phyloP scores from a whole-genome alignment of 2,329 filamentous ascomycete genomes.

The Nemania sp. region DNA sequence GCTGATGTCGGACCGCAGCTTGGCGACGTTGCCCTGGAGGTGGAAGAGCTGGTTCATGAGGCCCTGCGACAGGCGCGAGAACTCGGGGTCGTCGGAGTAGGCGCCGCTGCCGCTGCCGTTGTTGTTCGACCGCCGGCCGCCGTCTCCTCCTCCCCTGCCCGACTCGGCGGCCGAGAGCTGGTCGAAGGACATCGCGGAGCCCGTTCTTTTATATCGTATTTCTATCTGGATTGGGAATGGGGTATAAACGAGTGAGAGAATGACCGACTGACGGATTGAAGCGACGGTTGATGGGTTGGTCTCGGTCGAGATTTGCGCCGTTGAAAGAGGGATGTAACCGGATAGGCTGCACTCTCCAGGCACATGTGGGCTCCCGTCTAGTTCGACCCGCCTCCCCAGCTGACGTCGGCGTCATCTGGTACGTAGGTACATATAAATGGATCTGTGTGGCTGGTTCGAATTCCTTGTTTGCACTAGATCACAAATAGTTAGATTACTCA shows the following conservation, averaged over 20 bases:
- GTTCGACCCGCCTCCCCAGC: too few relatives aligned
- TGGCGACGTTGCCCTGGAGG: constrained; percentile 84
- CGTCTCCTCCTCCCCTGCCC: constrained; percentile 58
- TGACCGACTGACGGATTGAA: too few relatives aligned
- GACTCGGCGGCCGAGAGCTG: constrained; percentile 83
- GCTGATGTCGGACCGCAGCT: constrained; percentile 80
- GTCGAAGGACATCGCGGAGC: constrained; percentile 79
- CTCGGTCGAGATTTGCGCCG: constrained; percentile 5
- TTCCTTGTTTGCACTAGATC: too few relatives aligned
- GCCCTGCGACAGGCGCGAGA: constrained; percentile 78
- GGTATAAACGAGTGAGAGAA: constrained; percentile 2
- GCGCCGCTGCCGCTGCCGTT: too few relatives aligned
- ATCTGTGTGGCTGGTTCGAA: too few relatives aligned
- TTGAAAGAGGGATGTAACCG: background rate
- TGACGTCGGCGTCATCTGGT: too few relatives aligned
- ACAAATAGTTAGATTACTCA: too few relatives aligned
- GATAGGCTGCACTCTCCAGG: too few relatives aligned
- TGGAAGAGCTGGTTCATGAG: constrained; percentile 89
- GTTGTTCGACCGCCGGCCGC: constrained; percentile 52
- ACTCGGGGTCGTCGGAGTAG: constrained; percentile 92
- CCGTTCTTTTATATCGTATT: background rate
- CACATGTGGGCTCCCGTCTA: too few relatives aligned
- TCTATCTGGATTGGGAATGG: background rate
- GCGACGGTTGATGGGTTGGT: background rate
- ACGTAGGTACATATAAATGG: too few relatives aligned